phyloP scores from a whole-genome alignment of 352 stramenopile species.

The Saprolegnia parasitica region DNA sequence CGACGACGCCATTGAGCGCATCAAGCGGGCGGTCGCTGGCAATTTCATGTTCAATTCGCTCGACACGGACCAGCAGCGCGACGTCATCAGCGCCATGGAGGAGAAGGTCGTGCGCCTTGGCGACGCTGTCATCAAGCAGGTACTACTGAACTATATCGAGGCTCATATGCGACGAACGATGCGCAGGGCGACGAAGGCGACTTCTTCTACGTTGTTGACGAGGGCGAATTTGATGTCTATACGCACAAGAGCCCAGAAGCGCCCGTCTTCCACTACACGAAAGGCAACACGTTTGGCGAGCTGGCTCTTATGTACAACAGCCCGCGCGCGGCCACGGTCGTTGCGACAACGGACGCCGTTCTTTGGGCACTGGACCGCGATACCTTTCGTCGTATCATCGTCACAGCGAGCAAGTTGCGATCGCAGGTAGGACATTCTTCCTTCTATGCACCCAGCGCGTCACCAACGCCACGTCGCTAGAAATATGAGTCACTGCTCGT shows the following conservation, averaged over 20 bases:
- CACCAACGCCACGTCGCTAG: neutral
- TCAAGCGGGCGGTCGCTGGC: constrained; percentile 40
- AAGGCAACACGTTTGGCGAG: constrained; percentile 63
- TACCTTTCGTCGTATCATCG: constrained; percentile 71
- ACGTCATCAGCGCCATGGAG: constrained; percentile 26
- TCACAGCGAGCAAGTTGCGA: constrained; percentile 22
- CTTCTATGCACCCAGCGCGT: neutral
- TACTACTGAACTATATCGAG: neutral
- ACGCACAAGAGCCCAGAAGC: neutral
- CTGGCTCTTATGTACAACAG: constrained; percentile 85
- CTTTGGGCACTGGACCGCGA: constrained; percentile 90
- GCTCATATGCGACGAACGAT: neutral
- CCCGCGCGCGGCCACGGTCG: constrained; percentile 70
- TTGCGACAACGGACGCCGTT: constrained; percentile 51
- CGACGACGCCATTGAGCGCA: constrained; percentile 42
- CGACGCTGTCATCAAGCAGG: constrained; percentile 26
- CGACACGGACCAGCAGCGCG: constrained; percentile 5
- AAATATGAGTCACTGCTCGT: constrained; percentile 10
- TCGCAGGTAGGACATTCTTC: constrained; percentile 4
- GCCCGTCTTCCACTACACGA: constrained; percentile 25
- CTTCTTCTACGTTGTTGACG: constrained; percentile 64
- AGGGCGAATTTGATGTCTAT: constrained; percentile 49
- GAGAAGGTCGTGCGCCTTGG: neutral
- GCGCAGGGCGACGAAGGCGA: constrained; percentile 25
- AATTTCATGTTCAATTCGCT: constrained; percentile 31